A percentile compares a stretch with the other conserved stretches of the same genome.
Evolutionary conservation across 2,329 filamentous ascomycete genomes (phyloP).

Genomic region (Elsinoe arachidis): DNA sequence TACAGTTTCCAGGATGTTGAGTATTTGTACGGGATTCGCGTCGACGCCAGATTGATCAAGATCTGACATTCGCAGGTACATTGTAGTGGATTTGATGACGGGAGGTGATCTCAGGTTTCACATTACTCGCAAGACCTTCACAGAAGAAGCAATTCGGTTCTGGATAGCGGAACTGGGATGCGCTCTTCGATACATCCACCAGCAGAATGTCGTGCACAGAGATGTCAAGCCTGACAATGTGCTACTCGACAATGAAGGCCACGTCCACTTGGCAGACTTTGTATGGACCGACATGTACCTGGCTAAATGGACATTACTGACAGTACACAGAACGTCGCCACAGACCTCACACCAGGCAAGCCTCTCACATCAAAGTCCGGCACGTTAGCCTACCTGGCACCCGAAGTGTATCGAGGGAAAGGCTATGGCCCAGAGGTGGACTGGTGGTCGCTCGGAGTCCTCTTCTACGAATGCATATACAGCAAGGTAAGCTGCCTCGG

Average conservation of each 20-base stretch:
- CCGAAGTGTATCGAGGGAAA: slow-evolving; percentile 84
- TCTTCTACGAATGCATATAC: slow-evolving; percentile 99
- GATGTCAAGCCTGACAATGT: slow-evolving; percentile 93
- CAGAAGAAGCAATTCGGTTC: slow-evolving; percentile 90
- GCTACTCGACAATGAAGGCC: slow-evolving; percentile 75
- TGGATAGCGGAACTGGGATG: slow-evolving; percentile 95
- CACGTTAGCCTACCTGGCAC: slow-evolving; percentile 88
- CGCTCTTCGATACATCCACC: slow-evolving; percentile 77
- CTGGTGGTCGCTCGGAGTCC: slow-evolving; percentile 96
- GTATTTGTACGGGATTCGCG: slow-evolving; percentile 64
- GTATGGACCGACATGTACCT: slow-evolving; percentile 43
- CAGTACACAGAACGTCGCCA: slow-evolving; percentile 74
- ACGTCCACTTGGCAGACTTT: slow-evolving; percentile 97
- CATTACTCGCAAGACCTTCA: slow-evolving; percentile 95
- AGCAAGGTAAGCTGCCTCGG: slow-evolving; percentile 62
- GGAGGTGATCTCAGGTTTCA: slow-evolving; percentile 95
- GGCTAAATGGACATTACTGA: slow-evolving; percentile 27
- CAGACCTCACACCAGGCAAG: slow-evolving; percentile 76
- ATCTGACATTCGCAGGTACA: slow-evolving; percentile 50
- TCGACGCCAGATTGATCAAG: not conserved
- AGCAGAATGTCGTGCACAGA: slow-evolving; percentile 79
- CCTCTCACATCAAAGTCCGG: slow-evolving; percentile 90
- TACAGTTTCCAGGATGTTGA: slow-evolving; percentile 99
- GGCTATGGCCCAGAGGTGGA: slow-evolving; percentile 88
- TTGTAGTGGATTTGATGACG: slow-evolving; percentile 97